A percentile compares a stretch with the other conserved stretches of the same genome.
phyloP scores from a whole-genome alignment of 495 filamentous ascomycete genomes.

The Pyronema omphalodes region DNA sequence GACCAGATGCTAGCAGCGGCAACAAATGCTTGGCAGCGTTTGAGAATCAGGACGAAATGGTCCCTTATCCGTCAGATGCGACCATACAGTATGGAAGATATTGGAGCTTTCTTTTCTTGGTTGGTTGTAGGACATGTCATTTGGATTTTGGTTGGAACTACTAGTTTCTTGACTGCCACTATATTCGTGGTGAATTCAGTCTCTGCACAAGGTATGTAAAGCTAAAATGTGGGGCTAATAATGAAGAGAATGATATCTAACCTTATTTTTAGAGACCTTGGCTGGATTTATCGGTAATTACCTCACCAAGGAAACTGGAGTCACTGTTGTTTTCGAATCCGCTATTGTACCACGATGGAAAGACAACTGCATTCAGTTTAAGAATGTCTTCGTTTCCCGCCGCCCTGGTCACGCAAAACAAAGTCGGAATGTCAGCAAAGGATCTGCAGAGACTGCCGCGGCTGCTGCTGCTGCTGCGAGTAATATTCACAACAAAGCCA shows the following conservation, averaged over 20 bases:
- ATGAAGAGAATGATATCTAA: background rate
- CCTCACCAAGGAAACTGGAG: conserved; percentile 76
- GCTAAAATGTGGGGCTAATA: conserved; percentile 15
- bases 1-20: conserved; percentile 85
- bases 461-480: conserved; percentile 67
- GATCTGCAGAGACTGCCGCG: conserved; percentile 67
- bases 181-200: conserved; percentile 89
- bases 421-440: conserved; percentile 62
- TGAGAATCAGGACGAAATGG: conserved; percentile 93
- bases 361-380: conserved; percentile 84
- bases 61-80: conserved; percentile 82
- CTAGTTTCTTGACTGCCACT: conserved; percentile 83
- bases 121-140: conserved; percentile 79
- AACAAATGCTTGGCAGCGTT: conserved; percentile 77
- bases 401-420: conserved; percentile 52
- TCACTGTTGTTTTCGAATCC: conserved; percentile 95
- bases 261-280: conserved; percentile 48
- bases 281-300: conserved; percentile 91
- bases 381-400: conserved; percentile 88
- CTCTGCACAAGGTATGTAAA: conserved; percentile 57
- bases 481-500: conserved; percentile 5
- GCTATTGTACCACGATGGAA: conserved; percentile 93
- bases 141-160: conserved; percentile 89
- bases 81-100: conserved; percentile 93
- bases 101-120: conserved; percentile 89